Base-by-base conservation (phyloP, 371 early-diverging fungal genomes). In the Ecytonucleospora hepatopenaei region DNA sequence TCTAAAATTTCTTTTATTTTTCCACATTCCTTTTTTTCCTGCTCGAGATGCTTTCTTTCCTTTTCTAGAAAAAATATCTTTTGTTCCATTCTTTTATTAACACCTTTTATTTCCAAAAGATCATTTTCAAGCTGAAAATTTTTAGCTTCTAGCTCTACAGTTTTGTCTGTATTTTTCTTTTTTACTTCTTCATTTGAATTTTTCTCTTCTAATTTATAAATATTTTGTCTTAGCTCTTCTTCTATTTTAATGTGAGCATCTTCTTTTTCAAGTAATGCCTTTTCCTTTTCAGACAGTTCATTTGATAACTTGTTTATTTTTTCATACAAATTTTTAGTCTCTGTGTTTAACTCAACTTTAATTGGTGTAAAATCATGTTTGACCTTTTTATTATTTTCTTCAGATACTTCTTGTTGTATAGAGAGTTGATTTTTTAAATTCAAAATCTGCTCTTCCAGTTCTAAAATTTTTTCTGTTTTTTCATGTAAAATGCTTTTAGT, bases 401-500 rank as follows among this genome's bases (percentile, higher is more conserved):
- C 26, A 4, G 3, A 4, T 56, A 24, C 17, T 12, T 5, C 8
- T 15, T 51, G 16, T 51, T 24, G 4, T 4, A 51, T 24, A 24
- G 17, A 4, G 4, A 30, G 8, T 26, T 56, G 30, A 5, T 23
- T 21, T 16, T 12, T 3, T 17, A 15, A 56, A 16, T 1, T 21
- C 1, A 15, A 35, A 16, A 23, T 27, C 48, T 65, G 32, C 21
- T 47, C 24, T 30, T 64, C 70, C 0, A 60, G 33, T 19, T 53
- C 19, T 17, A 59, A 59, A 24, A 63, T 1, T 26, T 31, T 2
- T 26, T 56, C 31, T 30, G 55, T 54, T n/a, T 48, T 59, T 27
- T 69, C 59, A 40, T 69, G 54, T 30, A 33, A 30, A 0, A 69
- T 32, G 17, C 49, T 47, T 17, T 64, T 35, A 30, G 56, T 34